Base-by-base conservation (phyloP, 208 protist genomes). In the Novymonas esmeraldas region DNA sequence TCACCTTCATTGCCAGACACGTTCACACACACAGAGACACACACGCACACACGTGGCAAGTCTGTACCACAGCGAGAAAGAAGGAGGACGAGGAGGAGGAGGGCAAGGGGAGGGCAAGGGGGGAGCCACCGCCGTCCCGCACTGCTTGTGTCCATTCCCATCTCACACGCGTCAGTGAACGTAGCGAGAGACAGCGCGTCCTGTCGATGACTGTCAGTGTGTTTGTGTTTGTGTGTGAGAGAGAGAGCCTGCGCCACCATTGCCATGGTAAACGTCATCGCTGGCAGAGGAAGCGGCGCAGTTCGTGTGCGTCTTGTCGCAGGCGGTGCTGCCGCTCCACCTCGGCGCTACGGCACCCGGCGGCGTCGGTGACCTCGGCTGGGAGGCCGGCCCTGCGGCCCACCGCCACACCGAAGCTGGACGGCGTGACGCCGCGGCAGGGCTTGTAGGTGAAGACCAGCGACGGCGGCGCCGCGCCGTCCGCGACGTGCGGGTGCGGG, bases 341-440 rank as follows among this genome's bases (percentile, higher is more conserved):
- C 38, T 75, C 28, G 24, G 60, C 68, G 46, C 88, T 93, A 36
- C 91, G 44, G 28, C 51, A 34, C 31, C 83, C 72, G 14, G 95
- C 95, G 14, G 70, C 66, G 16, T 57, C 64, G 26, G 92, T 85
- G 41, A 98, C 92, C 26, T 26, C 46, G 9, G 34, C 41, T 2
- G 95, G 93, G 18, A 98, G 81, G 0, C 88, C 87, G 0, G 93
- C 89, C 70, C 94, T 88, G 18, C 64, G 55, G n/a, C 90, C 95
- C 0, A 98, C 85, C 13, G 92, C 83, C 46, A 97, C 90, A 48
- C 95, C 95, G 74, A 97, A 98, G 57, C 90, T 96, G 28, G 88
- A 95, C 38, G 87, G 85, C 29, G 90, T 92, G 13, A 97, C 85
- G 18, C 94, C 94, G 4, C 50, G 71, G 46, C 64, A 80, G 20